A percentile compares a stretch with the other conserved stretches of the same genome.
Evolutionary conservation across 2,329 filamentous ascomycete species (phyloP).

Genomic region (Apiospora pterosperma): DNA sequence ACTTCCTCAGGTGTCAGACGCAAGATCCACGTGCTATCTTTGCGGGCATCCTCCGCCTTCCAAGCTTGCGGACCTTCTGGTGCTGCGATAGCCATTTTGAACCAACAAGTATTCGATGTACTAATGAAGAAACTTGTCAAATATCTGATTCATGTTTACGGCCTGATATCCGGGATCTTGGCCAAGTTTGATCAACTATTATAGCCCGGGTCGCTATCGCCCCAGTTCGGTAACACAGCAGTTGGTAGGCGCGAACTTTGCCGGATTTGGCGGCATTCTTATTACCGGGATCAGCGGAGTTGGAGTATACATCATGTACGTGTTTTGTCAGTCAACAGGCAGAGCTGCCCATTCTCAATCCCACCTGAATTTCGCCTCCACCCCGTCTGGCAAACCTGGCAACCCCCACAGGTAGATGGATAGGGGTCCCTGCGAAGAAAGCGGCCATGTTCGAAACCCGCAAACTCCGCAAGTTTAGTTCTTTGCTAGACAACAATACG

Average conservation of each 20-base stretch:
- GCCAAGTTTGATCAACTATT: background rate
- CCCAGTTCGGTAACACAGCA: background rate
- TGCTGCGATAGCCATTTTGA: background rate
- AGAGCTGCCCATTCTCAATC: background rate
- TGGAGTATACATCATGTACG: background rate
- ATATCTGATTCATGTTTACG: background rate
- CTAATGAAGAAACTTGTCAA: background rate
- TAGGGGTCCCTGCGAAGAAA: background rate
- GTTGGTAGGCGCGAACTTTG: background rate
- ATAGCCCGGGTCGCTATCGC: background rate
- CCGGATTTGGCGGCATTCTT: background rate
- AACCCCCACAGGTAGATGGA: background rate
- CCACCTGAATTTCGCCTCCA: background rate
- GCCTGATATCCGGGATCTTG: no score
- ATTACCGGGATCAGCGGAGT: background rate
- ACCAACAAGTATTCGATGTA: background rate
- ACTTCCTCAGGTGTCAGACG: constrained; percentile 7
- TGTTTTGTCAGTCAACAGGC: background rate
- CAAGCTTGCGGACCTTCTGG: constrained; percentile 5
- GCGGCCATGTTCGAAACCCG: background rate
- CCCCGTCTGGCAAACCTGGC: background rate
- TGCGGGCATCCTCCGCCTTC: constrained; percentile 10
- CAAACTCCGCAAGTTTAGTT: background rate
- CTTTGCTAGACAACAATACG: background rate
- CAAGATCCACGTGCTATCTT: constrained; percentile 7